Evolutionary conservation across 495 filamentous ascomycete genomes (phyloP), one percentile per base, ranked within the genome.

Genomic region (Podospora fimiseda): DNA sequence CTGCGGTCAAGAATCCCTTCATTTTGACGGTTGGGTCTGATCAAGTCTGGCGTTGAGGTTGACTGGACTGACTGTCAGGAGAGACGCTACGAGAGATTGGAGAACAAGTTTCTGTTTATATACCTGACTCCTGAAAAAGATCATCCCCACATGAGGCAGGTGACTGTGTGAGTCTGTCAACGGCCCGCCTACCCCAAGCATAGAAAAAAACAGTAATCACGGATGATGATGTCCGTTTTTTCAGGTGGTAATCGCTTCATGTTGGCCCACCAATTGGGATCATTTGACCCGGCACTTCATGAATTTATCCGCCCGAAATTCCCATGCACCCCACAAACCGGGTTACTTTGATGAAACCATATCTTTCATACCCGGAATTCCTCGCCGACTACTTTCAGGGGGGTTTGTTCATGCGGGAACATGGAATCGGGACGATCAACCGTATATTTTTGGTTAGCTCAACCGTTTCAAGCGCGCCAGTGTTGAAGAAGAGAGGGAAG

Each of bases 1-100:
- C 65, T 24, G 59, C 41, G 48, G 53, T 57, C 49, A 66, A 43
- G 45, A 68, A 39, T 51, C 56, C 59, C 70, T 71, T 76, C 72
- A 73, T 76, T 40, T 8, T 66, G 59, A 13, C 36, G 43, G 21
- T 50, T 9, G 19, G 36, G 16, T 24, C 41, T 48, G 50, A 42
- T 11, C 18, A 41, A 13, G 36, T 9, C 16, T 37, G 11, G 41
- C n/a, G n/a, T n/a, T 14, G 1, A 22, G 40, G 42, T 36, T 33
- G 24, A 16, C 1, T 40, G 19, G 11, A 3, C 14, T 14, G 16
- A 2, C 23, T 38, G 40, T 0, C n/a, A n/a, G n/a, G n/a, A n/a
- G n/a, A n/a, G n/a, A n/a, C n/a, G n/a, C n/a, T n/a, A n/a, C n/a
- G n/a, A n/a, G n/a, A n/a, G n/a, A n/a, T n/a, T n/a, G n/a, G 15